phyloP scores from a whole-genome alignment of 441 rosid genomes.

The Breynia disticha region DNA sequence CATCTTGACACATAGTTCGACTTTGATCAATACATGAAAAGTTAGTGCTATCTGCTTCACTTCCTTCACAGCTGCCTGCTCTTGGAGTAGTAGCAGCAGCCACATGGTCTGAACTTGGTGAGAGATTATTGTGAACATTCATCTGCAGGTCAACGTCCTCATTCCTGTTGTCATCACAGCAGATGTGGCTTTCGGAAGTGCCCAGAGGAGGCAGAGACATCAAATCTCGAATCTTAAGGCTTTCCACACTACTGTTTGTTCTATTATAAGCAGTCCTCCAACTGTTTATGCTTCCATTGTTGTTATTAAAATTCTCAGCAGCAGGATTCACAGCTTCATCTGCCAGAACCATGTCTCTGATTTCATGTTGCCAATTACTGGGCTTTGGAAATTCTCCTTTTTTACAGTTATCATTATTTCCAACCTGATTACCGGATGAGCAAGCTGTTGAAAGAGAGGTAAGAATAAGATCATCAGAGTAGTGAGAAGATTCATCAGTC shows the following conservation, averaged over 20 bases:
- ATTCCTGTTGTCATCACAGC: constrained; percentile 12
- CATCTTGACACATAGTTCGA: constrained; percentile 22
- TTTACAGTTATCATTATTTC: constrained; percentile 9
- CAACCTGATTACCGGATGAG: too few relatives aligned
- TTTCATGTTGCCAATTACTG: constrained; percentile 11
- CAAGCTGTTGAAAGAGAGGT: too few relatives aligned
- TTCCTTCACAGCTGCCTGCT: constrained; percentile 26
- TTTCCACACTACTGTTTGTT: background rate
- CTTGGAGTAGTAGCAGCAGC: constrained; percentile 11
- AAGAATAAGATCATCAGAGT: constrained; percentile 15
- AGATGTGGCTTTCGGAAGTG: constrained; percentile 14
- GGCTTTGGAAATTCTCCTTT: constrained; percentile 14
- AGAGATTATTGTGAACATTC: constrained; percentile 7
- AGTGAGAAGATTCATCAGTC: constrained; percentile 29
- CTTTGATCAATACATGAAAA: constrained; percentile 24
- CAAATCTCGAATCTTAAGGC: constrained; percentile 4
- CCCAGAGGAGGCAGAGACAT: constrained; percentile 5
- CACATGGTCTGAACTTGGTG: constrained; percentile 6
- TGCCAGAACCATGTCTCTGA: constrained; percentile 11
- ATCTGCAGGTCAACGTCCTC: constrained; percentile 14
- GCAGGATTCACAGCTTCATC: constrained; percentile 13
- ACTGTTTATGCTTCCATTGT: constrained; percentile 8
- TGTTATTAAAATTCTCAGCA: constrained; percentile 9
- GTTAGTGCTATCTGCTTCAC: constrained; percentile 26
- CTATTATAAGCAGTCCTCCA: constrained; percentile 4